phyloP scores from a whole-genome alignment of 768 basidiomycete species.

The Galerina marginata region DNA sequence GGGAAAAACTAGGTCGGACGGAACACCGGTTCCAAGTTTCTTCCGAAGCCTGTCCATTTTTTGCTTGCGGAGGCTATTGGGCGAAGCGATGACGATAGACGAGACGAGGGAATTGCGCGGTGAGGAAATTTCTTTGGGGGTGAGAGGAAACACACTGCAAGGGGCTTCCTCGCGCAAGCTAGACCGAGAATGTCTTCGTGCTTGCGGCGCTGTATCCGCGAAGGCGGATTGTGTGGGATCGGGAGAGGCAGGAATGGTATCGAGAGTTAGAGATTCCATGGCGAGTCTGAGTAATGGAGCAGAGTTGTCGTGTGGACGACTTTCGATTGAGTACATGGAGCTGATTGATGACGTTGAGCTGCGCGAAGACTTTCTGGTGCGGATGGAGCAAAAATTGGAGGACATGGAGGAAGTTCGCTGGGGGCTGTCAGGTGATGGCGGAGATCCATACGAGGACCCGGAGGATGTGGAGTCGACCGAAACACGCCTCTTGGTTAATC shows the following conservation, averaged over 20 bases:
- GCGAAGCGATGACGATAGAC: constrained; percentile 46
- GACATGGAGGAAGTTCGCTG: constrained; percentile 17
- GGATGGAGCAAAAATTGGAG: constrained; percentile 8
- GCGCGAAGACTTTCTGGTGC: background rate
- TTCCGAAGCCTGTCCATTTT: constrained; percentile 71
- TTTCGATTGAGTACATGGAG: constrained; percentile 11
- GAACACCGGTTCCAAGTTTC: constrained; percentile 68
- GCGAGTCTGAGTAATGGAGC: constrained; percentile 26
- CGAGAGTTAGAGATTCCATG: constrained; percentile 24
- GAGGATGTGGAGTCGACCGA: constrained; percentile 32
- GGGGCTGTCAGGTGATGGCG: constrained; percentile 1
- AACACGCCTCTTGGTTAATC: constrained; percentile 24
- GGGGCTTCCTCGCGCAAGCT: background rate
- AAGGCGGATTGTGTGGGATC: constrained; percentile 19
- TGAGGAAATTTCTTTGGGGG: constrained; percentile 13
- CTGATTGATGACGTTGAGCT: background rate
- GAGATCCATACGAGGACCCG: constrained; percentile 25
- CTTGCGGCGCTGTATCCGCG: constrained; percentile 7
- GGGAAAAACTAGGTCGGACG: constrained; percentile 67
- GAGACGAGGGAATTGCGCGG: constrained; percentile 33
- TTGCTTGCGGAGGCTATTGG: constrained; percentile 46
- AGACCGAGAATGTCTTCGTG: constrained; percentile 10
- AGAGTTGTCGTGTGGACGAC: constrained; percentile 17
- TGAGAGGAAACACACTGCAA: background rate
- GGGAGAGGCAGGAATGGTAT: constrained; percentile 36